These are phyloP conservation scores for Xanthoceras sorbifolium DNA, from an alignment of 345 rosid genomes.

Conservation along the genomic window DNA sequence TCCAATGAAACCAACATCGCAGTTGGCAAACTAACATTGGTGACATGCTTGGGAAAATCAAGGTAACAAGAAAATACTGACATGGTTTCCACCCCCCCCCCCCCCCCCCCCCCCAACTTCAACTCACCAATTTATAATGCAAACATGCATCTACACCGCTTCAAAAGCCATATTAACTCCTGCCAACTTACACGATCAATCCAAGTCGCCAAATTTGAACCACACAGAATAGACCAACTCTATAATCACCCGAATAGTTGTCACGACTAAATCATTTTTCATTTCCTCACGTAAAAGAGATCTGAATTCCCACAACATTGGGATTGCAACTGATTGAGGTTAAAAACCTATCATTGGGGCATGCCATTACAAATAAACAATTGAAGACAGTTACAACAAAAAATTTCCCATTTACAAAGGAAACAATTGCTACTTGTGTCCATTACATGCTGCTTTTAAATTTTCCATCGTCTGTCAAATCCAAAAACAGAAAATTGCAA, in stretches of 20 bases:
- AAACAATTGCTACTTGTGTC: constrained; percentile 18
- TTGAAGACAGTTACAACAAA: constrained; percentile 35
- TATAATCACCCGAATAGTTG: background rate
- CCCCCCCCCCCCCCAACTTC: too few species aligned
- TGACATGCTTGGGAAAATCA: background rate
- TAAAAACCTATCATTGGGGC: background rate
- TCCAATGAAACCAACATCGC: too few species aligned
- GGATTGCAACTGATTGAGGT: background rate
- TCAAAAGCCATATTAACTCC: background rate
- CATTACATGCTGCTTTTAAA: constrained; percentile 12
- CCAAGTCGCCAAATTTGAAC: background rate
- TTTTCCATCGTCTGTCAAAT: constrained; percentile 4
- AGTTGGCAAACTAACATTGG: background rate
- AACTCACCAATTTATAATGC: background rate
- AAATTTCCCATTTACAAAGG: constrained; percentile 33
- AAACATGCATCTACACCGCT: background rate
- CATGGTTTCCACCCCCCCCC: too few species aligned
- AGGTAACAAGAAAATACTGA: too few species aligned
- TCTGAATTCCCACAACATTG: constrained; percentile 2
- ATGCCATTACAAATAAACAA: constrained; percentile 23
- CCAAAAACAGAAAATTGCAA: constrained; percentile 4
- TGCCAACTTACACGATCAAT: background rate
- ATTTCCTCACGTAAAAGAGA: background rate
- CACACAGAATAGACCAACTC: background rate
- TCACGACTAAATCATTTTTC: constrained; percentile 5